Conservation (phyloP, 2,329 filamentous ascomycete species). For the Annulohypoxylon truncatum region DNA sequence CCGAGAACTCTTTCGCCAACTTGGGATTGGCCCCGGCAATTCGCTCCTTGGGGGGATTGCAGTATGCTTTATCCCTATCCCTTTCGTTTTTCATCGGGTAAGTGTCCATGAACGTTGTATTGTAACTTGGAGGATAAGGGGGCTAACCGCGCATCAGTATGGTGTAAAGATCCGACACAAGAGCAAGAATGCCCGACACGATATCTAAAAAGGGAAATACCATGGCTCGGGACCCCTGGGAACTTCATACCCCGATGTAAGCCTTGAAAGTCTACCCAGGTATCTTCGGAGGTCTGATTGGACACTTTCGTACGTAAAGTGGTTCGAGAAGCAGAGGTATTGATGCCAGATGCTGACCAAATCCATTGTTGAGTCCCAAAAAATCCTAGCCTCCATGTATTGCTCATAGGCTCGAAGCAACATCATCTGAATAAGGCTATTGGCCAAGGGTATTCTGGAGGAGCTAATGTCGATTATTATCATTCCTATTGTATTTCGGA, state of each 20-base stretch:
- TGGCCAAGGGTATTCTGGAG: background rate
- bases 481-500: background rate
- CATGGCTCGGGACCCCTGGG: background rate
- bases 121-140: too few relatives aligned
- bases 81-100: constrained; percentile 39
- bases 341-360: background rate
- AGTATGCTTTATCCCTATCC: constrained; percentile 39
- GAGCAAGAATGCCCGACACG: constrained; percentile 27
- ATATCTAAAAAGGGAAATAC: background rate
- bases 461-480: background rate
- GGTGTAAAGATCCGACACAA: constrained; percentile 29
- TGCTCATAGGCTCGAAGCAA: background rate
- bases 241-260: background rate
- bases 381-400: background rate
- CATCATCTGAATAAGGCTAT: background rate
- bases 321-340: background rate
- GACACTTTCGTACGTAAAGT: background rate
- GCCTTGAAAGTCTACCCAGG: background rate
- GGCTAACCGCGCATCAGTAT: constrained; percentile 14
- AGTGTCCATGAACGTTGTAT: constrained; percentile 7
- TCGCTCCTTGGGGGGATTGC: constrained; percentile 41
- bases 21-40: constrained; percentile 40
- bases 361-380: too few relatives aligned
- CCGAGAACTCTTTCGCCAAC: constrained; percentile 33
- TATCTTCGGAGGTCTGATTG: background rate